Evolutionary conservation across 1,284 basidiomycete species (phyloP).

Genomic region (Amylostereum areolatum): DNA sequence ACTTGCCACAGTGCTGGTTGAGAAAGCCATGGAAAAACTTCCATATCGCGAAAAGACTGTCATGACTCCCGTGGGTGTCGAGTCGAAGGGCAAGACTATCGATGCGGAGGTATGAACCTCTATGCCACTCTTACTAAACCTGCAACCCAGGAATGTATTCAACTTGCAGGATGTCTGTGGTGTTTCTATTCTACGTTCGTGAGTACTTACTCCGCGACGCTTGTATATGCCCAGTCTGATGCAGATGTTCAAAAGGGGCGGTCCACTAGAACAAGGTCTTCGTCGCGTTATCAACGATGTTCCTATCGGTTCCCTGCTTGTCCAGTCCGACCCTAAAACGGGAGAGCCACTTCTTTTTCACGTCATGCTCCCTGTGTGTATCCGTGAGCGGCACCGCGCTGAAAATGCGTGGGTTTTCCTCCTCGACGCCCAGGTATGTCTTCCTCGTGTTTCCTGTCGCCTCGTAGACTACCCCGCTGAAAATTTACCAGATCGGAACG

Average conservation of each 20-base stretch:
- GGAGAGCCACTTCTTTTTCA: slow-evolving; percentile 90
- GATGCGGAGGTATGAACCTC: slow-evolving; percentile 41
- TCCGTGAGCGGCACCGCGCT: slow-evolving; percentile 64
- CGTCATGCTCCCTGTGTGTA: slow-evolving; percentile 66
- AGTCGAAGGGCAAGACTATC: slow-evolving; percentile 58
- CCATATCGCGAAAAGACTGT: slow-evolving; percentile 66
- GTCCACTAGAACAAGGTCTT: slow-evolving; percentile 88
- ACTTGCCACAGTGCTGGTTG: slow-evolving; percentile 79
- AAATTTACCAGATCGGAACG: slow-evolving; percentile 71
- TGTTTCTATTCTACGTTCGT: slow-evolving; percentile 82
- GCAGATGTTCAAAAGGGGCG: slow-evolving; percentile 49
- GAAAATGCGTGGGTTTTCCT: slow-evolving; percentile 78
- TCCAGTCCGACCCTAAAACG: slow-evolving; percentile 81
- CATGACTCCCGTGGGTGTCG: slow-evolving; percentile 59
- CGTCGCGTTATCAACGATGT: slow-evolving; percentile 85
- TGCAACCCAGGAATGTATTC: slow-evolving; percentile 4
- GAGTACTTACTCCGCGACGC: slow-evolving; percentile 21
- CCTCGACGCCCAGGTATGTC: slow-evolving; percentile 79
- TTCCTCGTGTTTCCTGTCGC: neutral
- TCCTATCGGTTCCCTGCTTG: slow-evolving; percentile 83
- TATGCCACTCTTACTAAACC: neutral
- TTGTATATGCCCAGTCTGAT: slow-evolving; percentile 5
- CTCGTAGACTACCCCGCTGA: neutral
- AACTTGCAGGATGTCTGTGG: slow-evolving; percentile 61
- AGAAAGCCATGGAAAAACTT: slow-evolving; percentile 78